Percentiles rank a stretch among this genome's conserved stretches.
Evolutionary conservation across 352 stramenopile genomes (phyloP).

Genomic region (Phytophthora rubi): DNA sequence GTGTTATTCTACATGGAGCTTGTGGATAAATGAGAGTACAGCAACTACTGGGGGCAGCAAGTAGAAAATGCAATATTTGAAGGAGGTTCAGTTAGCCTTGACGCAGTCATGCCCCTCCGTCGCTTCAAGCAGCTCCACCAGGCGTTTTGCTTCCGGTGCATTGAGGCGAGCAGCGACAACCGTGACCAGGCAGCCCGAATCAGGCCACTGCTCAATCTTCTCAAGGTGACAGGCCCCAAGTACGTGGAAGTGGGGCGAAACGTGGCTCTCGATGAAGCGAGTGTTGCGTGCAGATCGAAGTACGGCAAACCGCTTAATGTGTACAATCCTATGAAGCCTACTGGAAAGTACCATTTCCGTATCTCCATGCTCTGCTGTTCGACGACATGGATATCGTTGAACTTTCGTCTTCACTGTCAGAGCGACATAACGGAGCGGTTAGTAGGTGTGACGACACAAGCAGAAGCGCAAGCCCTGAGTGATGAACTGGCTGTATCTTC

Average conservation of each 20-base stretch:
- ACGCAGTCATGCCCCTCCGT: conserved; percentile 32
- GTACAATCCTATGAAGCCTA: conserved; percentile 22
- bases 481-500: too few species aligned
- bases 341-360: conserved; percentile 25
- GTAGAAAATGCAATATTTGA: conserved; percentile 22
- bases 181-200: conserved; percentile 6
- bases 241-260: not conserved
- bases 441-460: too few species aligned
- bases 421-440: too few species aligned
- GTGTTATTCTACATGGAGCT: too few species aligned
- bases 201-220: not conserved
- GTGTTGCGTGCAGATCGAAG: conserved; percentile 8
- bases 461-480: too few species aligned
- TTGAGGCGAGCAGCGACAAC: conserved; percentile 3
- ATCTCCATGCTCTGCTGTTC: conserved; percentile 28
- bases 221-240: too few species aligned
- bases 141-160: conserved; percentile 29
- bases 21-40: too few species aligned
- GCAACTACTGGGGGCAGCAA: not conserved
- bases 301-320: conserved; percentile 10
- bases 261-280: not conserved
- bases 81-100: not conserved
- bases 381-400: conserved; percentile 35
- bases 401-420: conserved; percentile 33
- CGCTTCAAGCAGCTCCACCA: conserved; percentile 35